These are phyloP conservation scores for Linnemannia schmuckeri DNA, from an alignment of 192 early-diverging fungal genomes.

Conservation along the genomic window DNA sequence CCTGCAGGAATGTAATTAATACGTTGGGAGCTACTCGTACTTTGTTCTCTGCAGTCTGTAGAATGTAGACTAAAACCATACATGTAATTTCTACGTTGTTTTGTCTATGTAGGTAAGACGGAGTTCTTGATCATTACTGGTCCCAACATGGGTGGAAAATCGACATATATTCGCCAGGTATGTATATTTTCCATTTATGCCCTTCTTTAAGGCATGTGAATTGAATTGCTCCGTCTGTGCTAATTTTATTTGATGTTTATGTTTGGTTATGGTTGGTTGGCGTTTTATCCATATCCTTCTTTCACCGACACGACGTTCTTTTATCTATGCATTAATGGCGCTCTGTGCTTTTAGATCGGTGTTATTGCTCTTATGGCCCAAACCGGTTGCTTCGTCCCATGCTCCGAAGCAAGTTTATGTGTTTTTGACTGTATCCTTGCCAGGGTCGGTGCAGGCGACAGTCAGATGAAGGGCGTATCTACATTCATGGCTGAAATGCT, in stretches of 20 bases:
- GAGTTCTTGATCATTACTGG: slow-evolving; percentile 95
- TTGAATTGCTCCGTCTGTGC: slow-evolving; percentile 14
- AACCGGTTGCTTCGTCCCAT: slow-evolving; percentile 94
- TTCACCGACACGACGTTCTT: background rate
- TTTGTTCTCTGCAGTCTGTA: background rate
- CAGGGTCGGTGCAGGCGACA: slow-evolving; percentile 95
- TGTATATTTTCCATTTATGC: background rate
- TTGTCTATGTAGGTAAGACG: slow-evolving; percentile 56
- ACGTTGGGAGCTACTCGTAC: background rate
- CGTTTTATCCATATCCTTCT: background rate
- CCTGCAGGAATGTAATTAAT: slow-evolving; percentile 12
- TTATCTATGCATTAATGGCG: background rate
- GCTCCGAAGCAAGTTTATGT: slow-evolving; percentile 76
- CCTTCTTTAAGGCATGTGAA: slow-evolving; percentile 20
- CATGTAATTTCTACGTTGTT: slow-evolving; percentile 10
- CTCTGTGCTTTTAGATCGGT: slow-evolving; percentile 72
- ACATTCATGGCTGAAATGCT: slow-evolving; percentile 98
- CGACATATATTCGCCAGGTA: slow-evolving; percentile 95
- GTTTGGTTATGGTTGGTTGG: background rate
- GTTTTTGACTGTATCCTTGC: slow-evolving; percentile 92
- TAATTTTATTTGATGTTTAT: background rate
- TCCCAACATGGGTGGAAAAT: slow-evolving; percentile 99
- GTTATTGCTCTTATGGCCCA: slow-evolving; percentile 96
- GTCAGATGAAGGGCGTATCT: slow-evolving; percentile 92
- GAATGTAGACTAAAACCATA: background rate